Conservation (phyloP, 805 yeast genomes). For the Clavispora santaluciae region DNA sequence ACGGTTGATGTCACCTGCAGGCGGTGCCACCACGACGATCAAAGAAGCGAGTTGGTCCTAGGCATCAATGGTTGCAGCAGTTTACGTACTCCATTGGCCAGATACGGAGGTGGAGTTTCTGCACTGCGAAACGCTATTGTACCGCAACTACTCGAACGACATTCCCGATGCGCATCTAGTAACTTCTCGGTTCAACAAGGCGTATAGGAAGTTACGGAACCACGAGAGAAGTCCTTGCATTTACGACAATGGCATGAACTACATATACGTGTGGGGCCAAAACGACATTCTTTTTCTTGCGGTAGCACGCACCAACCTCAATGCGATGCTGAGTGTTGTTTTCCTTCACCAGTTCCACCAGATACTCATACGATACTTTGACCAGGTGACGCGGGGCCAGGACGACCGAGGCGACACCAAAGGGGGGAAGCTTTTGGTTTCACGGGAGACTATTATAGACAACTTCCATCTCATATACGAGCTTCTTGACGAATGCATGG, state of each 20-base stretch:
- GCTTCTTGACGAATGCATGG: constrained; percentile 84
- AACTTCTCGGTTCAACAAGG: constrained; percentile 21
- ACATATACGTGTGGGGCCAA: constrained; percentile 45
- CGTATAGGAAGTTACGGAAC: constrained; percentile 14
- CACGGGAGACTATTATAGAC: constrained; percentile 55
- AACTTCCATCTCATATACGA: constrained; percentile 75
- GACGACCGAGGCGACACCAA: not conserved
- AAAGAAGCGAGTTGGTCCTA: not conserved
- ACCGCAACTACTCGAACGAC: constrained; percentile 31
- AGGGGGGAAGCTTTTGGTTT: not conserved
- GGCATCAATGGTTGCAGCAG: constrained; percentile 30
- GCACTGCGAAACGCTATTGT: constrained; percentile 29
- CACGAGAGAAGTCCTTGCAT: constrained; percentile 38
- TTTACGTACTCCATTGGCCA: constrained; percentile 35
- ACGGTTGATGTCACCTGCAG: not conserved
- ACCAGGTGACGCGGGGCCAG: not conserved
- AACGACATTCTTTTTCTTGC: constrained; percentile 41
- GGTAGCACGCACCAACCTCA: constrained; percentile 42
- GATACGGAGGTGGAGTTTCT: constrained; percentile 18
- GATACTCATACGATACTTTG: constrained; percentile 25
- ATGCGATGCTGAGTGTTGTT: constrained; percentile 53
- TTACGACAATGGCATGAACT: constrained; percentile 46
- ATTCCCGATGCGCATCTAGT: constrained; percentile 22
- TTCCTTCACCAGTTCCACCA: constrained; percentile 44
- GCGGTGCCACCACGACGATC: not conserved